Evolutionary conservation across 352 stramenopile species (phyloP).

Genomic region (Phytophthora citricola): DNA sequence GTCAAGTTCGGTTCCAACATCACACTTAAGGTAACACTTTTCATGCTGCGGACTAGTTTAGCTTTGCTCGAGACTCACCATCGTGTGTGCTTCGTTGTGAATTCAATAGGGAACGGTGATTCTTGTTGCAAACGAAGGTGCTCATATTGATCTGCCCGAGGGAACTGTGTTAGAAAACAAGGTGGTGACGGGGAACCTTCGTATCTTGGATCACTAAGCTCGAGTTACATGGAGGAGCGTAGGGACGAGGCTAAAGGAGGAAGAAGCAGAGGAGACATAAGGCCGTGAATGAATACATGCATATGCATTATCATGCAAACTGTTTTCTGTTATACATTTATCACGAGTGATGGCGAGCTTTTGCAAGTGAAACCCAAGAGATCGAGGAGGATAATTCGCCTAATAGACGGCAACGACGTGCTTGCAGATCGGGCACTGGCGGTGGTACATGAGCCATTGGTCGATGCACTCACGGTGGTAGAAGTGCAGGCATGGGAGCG

Average conservation of each 20-base stretch:
- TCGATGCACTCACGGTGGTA: conserved; percentile 93
- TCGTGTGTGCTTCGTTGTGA: conserved; percentile 7
- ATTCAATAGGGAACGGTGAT: conserved; percentile 92
- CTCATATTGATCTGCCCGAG: conserved; percentile 93
- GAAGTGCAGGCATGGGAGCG: conserved; percentile 87
- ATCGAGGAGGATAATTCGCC: conserved; percentile 17
- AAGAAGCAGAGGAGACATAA: conserved; percentile 22
- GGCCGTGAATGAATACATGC: conserved; percentile 35
- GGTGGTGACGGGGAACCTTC: conserved; percentile 94
- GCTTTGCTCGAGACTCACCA: not conserved
- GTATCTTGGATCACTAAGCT: conserved; percentile 93
- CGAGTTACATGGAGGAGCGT: not conserved
- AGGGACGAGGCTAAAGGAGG: conserved; percentile 3
- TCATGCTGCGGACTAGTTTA: not conserved
- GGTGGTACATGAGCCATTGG: conserved; percentile 88
- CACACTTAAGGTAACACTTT: conserved; percentile 80
- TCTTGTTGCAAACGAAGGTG: conserved; percentile 94
- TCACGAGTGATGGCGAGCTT: conserved; percentile 17
- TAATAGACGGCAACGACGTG: conserved; percentile 84
- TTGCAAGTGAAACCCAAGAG: conserved; percentile 12
- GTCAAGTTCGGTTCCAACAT: conserved; percentile 95
- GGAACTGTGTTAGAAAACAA: conserved; percentile 95
- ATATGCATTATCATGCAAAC: conserved; percentile 24
- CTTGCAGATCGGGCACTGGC: conserved; percentile 89
- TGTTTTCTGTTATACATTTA: conserved; percentile 36